Evolutionary conservation across 2,329 filamentous ascomycete genomes (phyloP), one percentile per base, ranked within the genome.

Genomic region (Arthroderma sp.): DNA sequence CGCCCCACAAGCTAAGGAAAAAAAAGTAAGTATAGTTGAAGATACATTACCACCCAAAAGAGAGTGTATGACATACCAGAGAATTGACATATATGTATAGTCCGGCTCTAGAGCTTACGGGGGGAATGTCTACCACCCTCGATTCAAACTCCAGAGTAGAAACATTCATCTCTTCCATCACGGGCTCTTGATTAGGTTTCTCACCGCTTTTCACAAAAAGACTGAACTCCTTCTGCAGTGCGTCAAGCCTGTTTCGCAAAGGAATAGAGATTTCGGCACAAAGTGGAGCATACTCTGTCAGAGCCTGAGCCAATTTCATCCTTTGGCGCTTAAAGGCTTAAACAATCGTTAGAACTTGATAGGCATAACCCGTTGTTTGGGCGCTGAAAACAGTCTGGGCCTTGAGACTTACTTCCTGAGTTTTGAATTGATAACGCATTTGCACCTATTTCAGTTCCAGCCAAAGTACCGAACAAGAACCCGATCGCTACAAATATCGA

Each of bases 81-180:
- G 89, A 83, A 67, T 90, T 93, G 7, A 96, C 75, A 68, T 91
- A 93, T 5, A 95, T 78, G 67, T 93, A 95, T 57, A 95, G 76
- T 4, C 87, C 90, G 55, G 88, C 87, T 68, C 89, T 81, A 2
- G 89, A 88, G 63, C 88, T 89, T 52, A 85, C 76, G 31, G 83
- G 76, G 2, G 86, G 86, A 8, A 91, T 73, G 54, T 94, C 87
- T 25, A 80, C 74, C 8, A 84, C 72, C 17, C 68, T 73, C 13
- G 75, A 71, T 60, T 81, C 77, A 38, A 81, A 76, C 55, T 81
- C 77, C n/a, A 81, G 67, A 17, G 73, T 71, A 41, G 73, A 71
- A 58, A 73, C 75, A 62, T 75, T 71, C 17, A 75, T 66, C 28
- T 68, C 68, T 1, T 69, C 68, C 58, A 74, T 72, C 58, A 73